phyloP scores from a whole-genome alignment of 208 protist species.

The Trypanosoma theileri region DNA sequence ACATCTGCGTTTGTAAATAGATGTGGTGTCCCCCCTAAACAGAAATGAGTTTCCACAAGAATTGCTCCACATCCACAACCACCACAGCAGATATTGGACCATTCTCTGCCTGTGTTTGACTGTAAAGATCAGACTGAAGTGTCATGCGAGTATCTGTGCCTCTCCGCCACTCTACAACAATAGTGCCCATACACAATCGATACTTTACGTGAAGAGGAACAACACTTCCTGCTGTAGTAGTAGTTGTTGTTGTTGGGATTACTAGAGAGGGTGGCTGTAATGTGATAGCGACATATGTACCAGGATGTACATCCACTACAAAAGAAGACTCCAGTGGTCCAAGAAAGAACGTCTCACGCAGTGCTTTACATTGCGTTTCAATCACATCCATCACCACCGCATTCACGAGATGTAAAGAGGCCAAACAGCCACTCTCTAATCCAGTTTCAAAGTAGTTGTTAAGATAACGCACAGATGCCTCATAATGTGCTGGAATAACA shows the following conservation, averaged over 20 bases:
- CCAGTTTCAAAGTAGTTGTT: constrained; percentile 50
- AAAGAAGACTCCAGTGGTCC: constrained; percentile 36
- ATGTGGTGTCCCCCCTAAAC: background rate
- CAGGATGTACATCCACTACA: constrained; percentile 55
- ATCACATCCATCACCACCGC: constrained; percentile 65
- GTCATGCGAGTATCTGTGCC: constrained; percentile 31
- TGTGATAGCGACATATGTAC: constrained; percentile 58
- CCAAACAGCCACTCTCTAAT: constrained; percentile 52
- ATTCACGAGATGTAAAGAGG: constrained; percentile 56
- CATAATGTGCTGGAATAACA: constrained; percentile 39
- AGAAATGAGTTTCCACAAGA: constrained; percentile 38
- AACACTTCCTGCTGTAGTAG: background rate
- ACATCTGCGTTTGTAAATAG: background rate
- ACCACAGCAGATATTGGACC: background rate
- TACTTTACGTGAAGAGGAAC: constrained; percentile 33
- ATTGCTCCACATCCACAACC: constrained; percentile 49
- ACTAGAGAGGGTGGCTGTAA: constrained; percentile 1
- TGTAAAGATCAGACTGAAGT: constrained; percentile 24
- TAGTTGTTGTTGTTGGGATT: background rate
- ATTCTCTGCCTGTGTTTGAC: background rate
- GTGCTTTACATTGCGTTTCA: constrained; percentile 39
- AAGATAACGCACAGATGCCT: constrained; percentile 47
- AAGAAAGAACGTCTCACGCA: constrained; percentile 51
- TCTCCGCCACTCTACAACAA: constrained; percentile 46
- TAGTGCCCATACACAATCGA: constrained; percentile 35